Evolutionary conservation across 2,329 filamentous ascomycete species (phyloP), one percentile per base, ranked within the genome.

Genomic region (Aspergillus intermedius): DNA sequence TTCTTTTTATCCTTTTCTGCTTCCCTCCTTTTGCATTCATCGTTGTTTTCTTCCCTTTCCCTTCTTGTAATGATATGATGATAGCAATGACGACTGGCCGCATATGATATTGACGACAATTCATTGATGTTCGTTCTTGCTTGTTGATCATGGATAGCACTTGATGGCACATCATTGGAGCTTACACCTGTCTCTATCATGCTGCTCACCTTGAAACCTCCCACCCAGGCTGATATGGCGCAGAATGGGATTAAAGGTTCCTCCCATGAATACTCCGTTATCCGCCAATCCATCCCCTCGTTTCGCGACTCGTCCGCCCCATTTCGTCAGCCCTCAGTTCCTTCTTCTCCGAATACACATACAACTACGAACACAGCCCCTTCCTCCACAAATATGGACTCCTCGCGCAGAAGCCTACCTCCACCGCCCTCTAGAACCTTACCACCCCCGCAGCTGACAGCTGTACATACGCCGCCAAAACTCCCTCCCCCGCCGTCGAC

Each of bases 371-470:
- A 49, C 58, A 40, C 25, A 5, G 7, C 21, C 13, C 21, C 23
- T 74, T 71, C 60, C 68, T 73, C 61, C 78, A 77, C 71, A 52
- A 67, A 68, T 59, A 88, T 88, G 84, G 83, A 84, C 63, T 78
- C 82, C 68, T 17, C 37, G 19, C 83, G 84, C 69, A 81, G 84
- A 69, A 81, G 81, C 60, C 72, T 88, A 73, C 85, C 85, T 65
- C 80, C 80, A 49, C 83, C 84, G 69, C 79, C 81, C 60, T 79
- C 80, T 65, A 80, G 86, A 78, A 76, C 78, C 59, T 69, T 84
- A 56, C 74, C 81, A 53, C 77, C 69, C 53, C 67, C 57, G 5
- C 63, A 65, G 45, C 49, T 58, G 23, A 54, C 51, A 40, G 56
- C 60, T 25, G 50, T 58, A 10, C 49, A 53, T 22, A 57, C 57